Base-by-base conservation (phyloP, 805 yeast species). In the Hanseniaspora nectarophila region DNA sequence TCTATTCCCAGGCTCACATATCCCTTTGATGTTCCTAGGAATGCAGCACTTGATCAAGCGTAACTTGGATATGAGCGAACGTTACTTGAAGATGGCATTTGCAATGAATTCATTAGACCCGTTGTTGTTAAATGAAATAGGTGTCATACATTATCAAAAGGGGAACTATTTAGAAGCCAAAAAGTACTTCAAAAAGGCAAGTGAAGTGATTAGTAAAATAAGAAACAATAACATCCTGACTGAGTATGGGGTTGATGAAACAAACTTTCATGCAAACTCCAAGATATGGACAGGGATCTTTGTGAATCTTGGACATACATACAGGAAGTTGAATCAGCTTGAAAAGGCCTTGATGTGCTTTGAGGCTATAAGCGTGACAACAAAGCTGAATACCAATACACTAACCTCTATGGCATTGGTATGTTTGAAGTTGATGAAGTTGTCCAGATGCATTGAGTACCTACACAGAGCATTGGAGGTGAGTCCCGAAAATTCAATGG, bases 21-120 rank as follows among this genome's bases (percentile, higher is more conserved):
- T 89, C 44, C 97, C 98, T 1, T 80, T 84, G 60, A 68, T 92
- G 54, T 90, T 85, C 60, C 71, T 92, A 37, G 99, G 98, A 1
- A 92, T 92, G 96, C 97, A 92, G 69, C 90, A 92, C 64, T 69
- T 88, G 59, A 88, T 86, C 55, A 83, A 90, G 80, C 82, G 81
- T 63, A 88, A 89, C 58, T 71, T 85, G 44, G 75, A 81, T 5
- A 69, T 92, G 51, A 87, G 97, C 0, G 89, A 85, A 59, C 97
- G 90, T 63, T 92, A 89, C 61, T 73, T 92, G 28, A 68, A 73
- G 54, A 76, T 89, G 4, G 77, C 97, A 0, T 81, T 78, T 59
- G 78, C 79, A 20, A 77, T 88, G 2, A 89, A 95, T 65, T 80
- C 84, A 21, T 72, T 77, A 3, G 98, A 92, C 65, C 97, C 99